These are phyloP conservation scores for Ceratocystis colombiana DNA, from an alignment of 2,329 filamentous ascomycete species.

Conservation along the genomic window DNA sequence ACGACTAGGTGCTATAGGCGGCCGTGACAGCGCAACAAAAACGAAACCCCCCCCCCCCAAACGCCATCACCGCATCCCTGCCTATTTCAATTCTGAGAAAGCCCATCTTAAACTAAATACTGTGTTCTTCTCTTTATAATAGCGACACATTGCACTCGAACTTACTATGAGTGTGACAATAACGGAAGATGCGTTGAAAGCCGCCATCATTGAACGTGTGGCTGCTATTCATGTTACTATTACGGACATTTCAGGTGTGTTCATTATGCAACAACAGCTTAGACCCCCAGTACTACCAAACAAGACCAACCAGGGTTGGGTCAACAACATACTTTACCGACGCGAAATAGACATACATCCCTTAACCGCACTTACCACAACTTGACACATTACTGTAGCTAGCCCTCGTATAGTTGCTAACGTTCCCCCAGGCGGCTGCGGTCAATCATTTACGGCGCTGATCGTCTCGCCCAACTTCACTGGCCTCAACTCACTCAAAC, in stretches of 20 bases:
- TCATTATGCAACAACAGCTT: constrained; percentile 8
- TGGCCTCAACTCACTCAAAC: constrained; percentile 65
- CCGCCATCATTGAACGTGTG: constrained; percentile 59
- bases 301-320: neutral
- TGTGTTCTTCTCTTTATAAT: neutral
- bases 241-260: constrained; percentile 79
- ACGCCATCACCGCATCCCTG: constrained; percentile 15
- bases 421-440: constrained; percentile 45
- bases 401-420: constrained; percentile 23
- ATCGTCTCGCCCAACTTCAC: constrained; percentile 58
- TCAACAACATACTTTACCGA: neutral
- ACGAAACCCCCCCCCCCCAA: neutral
- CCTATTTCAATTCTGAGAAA: neutral
- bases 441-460: constrained; percentile 50
- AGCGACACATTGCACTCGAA: neutral
- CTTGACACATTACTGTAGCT: neutral
- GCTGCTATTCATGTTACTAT: constrained; percentile 73
- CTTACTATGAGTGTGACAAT: constrained; percentile 28
- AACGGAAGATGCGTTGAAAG: constrained; percentile 59
- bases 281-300: neutral
- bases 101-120: neutral
- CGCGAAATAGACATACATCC: neutral
- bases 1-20: neutral
- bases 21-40: neutral
- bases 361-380: neutral